These are phyloP conservation scores for Phragmites australis DNA, from an alignment of 176 grass and related monocot genomes.

Conservation along the genomic window DNA sequence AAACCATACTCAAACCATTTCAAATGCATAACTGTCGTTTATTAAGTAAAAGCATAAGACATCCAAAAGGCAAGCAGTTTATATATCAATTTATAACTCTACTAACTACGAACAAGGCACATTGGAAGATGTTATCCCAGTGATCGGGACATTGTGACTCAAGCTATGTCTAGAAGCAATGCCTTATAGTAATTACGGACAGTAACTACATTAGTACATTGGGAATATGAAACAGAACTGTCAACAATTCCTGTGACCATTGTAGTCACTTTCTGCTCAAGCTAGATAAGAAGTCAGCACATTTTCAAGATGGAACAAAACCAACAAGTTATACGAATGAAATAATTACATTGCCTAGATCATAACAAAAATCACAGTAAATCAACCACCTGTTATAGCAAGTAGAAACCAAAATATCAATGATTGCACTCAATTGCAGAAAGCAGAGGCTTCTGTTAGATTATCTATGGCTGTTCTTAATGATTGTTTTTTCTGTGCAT, in stretches of 20 bases:
- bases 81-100: not conserved
- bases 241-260: not conserved
- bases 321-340: not conserved
- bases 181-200: not conserved
- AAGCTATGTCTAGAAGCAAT: conserved; percentile 1
- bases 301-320: conserved; percentile 4
- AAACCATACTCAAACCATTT: conserved; percentile 29
- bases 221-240: not conserved
- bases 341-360: not conserved
- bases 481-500: not conserved
- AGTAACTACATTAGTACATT: not conserved
- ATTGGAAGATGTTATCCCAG: no score
- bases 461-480: not conserved
- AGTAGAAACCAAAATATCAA: conserved; percentile 19
- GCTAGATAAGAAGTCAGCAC: not conserved
- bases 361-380: not conserved
- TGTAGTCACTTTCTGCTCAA: not conserved
- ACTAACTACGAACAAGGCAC: no score
- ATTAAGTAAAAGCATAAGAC: conserved; percentile 2
- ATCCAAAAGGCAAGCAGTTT: not conserved
- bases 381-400: not conserved
- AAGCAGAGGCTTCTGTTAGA: not conserved
- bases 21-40: not conserved
- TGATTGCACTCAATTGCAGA: not conserved
- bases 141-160: no score